A percentile compares a stretch with the other conserved stretches of the same genome.
Evolutionary conservation across 1,139 yeast genomes (phyloP).

Genomic region (Suhomyces kunorum): DNA sequence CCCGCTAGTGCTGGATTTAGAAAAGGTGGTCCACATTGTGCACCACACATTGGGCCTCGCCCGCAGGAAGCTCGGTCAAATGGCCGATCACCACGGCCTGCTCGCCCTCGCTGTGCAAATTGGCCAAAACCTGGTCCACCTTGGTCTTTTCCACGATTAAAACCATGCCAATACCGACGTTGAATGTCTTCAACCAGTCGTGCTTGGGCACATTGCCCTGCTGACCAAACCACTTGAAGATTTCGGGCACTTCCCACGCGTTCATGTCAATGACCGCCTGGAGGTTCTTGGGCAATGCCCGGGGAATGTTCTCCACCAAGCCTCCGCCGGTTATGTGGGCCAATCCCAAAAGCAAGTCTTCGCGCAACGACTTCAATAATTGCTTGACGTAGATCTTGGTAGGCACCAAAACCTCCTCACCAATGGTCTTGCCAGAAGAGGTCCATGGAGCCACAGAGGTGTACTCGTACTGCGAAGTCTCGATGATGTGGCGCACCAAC

Average conservation of each 20-base stretch:
- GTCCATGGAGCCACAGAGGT: slow-evolving; percentile 83
- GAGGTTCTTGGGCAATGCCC: slow-evolving; percentile 81
- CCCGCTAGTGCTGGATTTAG: no score
- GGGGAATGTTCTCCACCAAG: slow-evolving; percentile 90
- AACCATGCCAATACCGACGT: slow-evolving; percentile 97
- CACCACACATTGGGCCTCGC: slow-evolving; percentile 67
- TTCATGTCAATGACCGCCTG: slow-evolving; percentile 80
- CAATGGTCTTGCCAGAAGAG: slow-evolving; percentile 66
- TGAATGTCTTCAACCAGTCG: slow-evolving; percentile 88
- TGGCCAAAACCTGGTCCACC: slow-evolving; percentile 56
- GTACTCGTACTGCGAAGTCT: slow-evolving; percentile 63
- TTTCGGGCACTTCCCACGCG: slow-evolving; percentile 81
- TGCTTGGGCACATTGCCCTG: slow-evolving; percentile 86
- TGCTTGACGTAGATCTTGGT: slow-evolving; percentile 95
- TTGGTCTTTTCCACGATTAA: slow-evolving; percentile 70
- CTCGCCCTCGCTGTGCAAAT: slow-evolving; percentile 69
- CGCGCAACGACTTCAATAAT: slow-evolving; percentile 68
- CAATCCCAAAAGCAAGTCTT: slow-evolving; percentile 75
- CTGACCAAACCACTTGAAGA: slow-evolving; percentile 91
- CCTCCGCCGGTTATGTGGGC: slow-evolving; percentile 99
- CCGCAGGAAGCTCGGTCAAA: slow-evolving; percentile 55
- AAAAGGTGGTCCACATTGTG: slow-evolving; percentile 62
- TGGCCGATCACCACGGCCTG: slow-evolving; percentile 77
- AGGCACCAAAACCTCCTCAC: slow-evolving; percentile 84
- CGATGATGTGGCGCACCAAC: slow-evolving; percentile 90